Percentiles rank a stretch among this genome's conserved stretches.
phyloP scores from a whole-genome alignment of 2,329 filamentous ascomycete genomes.

The Trichoderma aggressivum region DNA sequence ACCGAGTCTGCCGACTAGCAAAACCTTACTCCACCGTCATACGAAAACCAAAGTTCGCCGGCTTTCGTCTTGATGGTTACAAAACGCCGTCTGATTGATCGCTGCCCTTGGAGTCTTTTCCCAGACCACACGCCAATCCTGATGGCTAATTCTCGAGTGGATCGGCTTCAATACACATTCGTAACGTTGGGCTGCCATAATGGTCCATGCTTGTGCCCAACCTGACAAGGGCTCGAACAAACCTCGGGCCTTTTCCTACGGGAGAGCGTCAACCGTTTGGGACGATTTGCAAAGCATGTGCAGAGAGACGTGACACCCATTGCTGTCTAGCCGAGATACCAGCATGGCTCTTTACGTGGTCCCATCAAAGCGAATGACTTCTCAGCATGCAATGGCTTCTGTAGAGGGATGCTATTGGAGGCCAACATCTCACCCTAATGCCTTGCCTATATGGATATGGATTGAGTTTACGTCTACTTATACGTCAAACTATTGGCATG shows the following conservation, averaged over 20 bases:
- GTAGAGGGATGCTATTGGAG: neutral
- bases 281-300: neutral
- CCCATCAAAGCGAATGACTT: neutral
- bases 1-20: neutral
- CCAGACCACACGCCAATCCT: neutral
- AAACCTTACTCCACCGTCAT: neutral
- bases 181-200: slow-evolving; percentile 10
- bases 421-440: neutral
- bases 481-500: neutral
- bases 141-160: slow-evolving; percentile 4
- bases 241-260: neutral
- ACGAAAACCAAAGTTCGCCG: neutral
- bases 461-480: neutral
- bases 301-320: neutral
- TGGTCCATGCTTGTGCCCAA: slow-evolving; percentile 12
- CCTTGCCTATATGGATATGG: neutral
- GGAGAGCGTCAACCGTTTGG: neutral
- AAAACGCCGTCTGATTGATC: neutral
- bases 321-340: neutral
- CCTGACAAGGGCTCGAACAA: slow-evolving; percentile 3
- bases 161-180: neutral
- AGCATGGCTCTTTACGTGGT: neutral
- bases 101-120: neutral
- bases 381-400: neutral
- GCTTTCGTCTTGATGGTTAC: neutral